Evolutionary conservation across 2,329 filamentous ascomycete genomes (phyloP).

Genomic region (Aspergillus sp.): DNA sequence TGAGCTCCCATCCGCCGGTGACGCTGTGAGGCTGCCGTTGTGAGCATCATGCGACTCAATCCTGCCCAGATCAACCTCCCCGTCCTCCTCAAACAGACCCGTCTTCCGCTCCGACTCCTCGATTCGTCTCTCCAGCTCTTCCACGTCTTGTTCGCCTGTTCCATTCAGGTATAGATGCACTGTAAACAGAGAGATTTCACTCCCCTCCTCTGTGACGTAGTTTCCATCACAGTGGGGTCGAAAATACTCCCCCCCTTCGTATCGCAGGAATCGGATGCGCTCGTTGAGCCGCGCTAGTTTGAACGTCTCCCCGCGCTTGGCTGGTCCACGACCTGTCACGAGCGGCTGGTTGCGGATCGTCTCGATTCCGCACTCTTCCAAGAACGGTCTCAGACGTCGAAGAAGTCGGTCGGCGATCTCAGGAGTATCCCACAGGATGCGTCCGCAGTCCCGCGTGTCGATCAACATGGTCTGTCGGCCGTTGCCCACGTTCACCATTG

Average conservation of each 20-base stretch:
- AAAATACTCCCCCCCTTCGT: slow-evolving; percentile 71
- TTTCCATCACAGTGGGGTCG: slow-evolving; percentile 66
- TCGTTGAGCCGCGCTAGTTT: slow-evolving; percentile 59
- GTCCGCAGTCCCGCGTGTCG: slow-evolving; percentile 65
- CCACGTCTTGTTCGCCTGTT: slow-evolving; percentile 32
- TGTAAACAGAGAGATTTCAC: slow-evolving; percentile 53
- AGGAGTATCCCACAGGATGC: slow-evolving; percentile 71
- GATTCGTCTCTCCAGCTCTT: slow-evolving; percentile 21
- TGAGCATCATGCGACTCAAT: not conserved
- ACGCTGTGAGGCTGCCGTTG: not conserved
- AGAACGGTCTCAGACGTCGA: slow-evolving; percentile 52
- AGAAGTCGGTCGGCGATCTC: slow-evolving; percentile 65
- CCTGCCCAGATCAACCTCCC: not conserved
- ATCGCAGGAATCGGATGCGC: slow-evolving; percentile 72
- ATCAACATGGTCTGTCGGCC: slow-evolving; percentile 59
- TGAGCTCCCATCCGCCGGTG: not conserved
- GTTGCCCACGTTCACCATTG: slow-evolving; percentile 64
- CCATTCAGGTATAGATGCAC: slow-evolving; percentile 58
- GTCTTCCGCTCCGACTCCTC: slow-evolving; percentile 8
- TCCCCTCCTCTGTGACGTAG: slow-evolving; percentile 58
- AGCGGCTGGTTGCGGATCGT: slow-evolving; percentile 31
- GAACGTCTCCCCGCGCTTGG: slow-evolving; percentile 39
- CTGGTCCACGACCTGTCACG: slow-evolving; percentile 43
- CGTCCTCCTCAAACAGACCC: not conserved
- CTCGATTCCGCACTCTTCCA: slow-evolving; percentile 50